Conservation (phyloP, 805 yeast genomes). For the Teunomyces aglyptinius region DNA sequence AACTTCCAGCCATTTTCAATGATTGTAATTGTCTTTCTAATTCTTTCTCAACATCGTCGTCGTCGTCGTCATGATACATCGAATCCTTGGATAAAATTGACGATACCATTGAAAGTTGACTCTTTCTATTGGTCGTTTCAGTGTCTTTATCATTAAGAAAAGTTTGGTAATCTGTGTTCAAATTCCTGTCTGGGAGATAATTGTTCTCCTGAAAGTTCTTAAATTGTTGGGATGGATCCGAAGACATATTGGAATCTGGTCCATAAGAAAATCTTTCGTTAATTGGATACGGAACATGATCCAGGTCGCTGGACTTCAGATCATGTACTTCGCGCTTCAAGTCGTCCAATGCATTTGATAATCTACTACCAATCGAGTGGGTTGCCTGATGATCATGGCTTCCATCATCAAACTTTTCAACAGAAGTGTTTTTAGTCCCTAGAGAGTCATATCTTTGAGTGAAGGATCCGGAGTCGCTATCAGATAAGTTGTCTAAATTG, state of each 20-base stretch:
- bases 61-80: constrained; percentile 24
- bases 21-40: constrained; percentile 37
- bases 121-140: constrained; percentile 17
- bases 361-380: constrained; percentile 7
- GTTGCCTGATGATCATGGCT: background rate
- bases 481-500: constrained; percentile 7
- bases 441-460: constrained; percentile 7
- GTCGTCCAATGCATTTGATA: constrained; percentile 27
- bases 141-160: constrained; percentile 17
- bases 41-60: constrained; percentile 35
- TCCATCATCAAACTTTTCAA: constrained; percentile 4
- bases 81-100: constrained; percentile 40
- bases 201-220: constrained; percentile 13
- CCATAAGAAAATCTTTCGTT: constrained; percentile 9
- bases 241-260: background rate
- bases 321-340: constrained; percentile 27
- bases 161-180: constrained; percentile 26
- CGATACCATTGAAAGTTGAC: constrained; percentile 42
- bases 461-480: constrained; percentile 6
- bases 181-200: constrained; percentile 10
- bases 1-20: constrained; percentile 23
- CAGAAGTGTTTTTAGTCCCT: constrained; percentile 9
- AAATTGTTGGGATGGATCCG: constrained; percentile 13
- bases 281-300: constrained; percentile 5
- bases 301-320: constrained; percentile 16